Percentiles rank a stretch among this genome's conserved stretches.
Evolutionary conservation across 1,139 yeast genomes (phyloP).

Genomic region (Oligophagozyma castellii): DNA sequence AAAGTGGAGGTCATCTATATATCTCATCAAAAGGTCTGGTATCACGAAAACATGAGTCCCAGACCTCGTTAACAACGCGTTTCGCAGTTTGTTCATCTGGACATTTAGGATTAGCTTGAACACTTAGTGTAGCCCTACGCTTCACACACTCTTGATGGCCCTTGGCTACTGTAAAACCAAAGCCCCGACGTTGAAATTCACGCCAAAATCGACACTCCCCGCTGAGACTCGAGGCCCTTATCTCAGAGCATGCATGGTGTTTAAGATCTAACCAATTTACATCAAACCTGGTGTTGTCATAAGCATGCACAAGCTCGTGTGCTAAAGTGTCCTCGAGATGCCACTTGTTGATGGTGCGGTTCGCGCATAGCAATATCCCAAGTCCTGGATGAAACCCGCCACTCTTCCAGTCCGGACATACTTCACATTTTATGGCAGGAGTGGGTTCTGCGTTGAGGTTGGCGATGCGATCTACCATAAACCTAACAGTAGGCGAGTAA

Average conservation of each 20-base stretch:
- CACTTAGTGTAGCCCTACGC: conserved; percentile 78
- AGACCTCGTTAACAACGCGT: conserved; percentile 68
- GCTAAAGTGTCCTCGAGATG: conserved; percentile 84
- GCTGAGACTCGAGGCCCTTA: conserved; percentile 80
- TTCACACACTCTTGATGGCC: conserved; percentile 88
- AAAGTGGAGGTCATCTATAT: conserved; percentile 28
- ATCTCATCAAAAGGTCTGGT: conserved; percentile 93
- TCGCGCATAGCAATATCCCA: conserved; percentile 81
- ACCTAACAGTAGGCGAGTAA: conserved; percentile 75
- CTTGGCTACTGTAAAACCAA: conserved; percentile 28
- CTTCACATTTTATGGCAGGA: conserved; percentile 56
- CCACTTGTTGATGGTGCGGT: conserved; percentile 62
- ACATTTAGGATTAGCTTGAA: conserved; percentile 76
- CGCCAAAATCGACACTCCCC: conserved; percentile 92
- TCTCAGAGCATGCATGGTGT: conserved; percentile 96
- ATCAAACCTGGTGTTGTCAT: conserved; percentile 77
- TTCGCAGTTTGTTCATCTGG: conserved; percentile 59
- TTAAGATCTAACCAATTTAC: conserved; percentile 71
- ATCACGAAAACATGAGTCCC: conserved; percentile 87
- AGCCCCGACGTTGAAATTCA: conserved; percentile 47
- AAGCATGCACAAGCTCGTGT: conserved; percentile 89
- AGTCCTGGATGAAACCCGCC: conserved; percentile 90
- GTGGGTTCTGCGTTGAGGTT: conserved; percentile 29
- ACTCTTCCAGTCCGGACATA: conserved; percentile 75
- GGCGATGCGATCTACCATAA: conserved; percentile 75